Conservation (phyloP, 2,329 filamentous ascomycete genomes). For the Aspergillus cejpii region DNA sequence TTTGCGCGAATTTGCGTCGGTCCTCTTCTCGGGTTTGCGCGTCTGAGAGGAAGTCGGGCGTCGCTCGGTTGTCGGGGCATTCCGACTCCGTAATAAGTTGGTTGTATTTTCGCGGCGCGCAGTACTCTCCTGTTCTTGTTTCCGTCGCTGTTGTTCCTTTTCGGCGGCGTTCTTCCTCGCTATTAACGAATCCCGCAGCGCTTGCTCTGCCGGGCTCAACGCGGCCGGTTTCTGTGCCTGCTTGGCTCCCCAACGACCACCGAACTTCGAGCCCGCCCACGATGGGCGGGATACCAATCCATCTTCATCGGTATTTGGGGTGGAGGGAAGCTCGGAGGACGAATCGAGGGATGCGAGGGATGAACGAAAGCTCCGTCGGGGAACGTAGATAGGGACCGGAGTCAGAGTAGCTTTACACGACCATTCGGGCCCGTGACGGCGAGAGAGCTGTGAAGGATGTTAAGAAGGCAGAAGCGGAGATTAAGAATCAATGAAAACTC, state of each 20-base stretch:
- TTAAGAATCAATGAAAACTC: slow-evolving; percentile 1
- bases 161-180: slow-evolving; percentile 6
- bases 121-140: not conserved
- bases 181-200: slow-evolving; percentile 27
- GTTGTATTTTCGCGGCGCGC: not conserved
- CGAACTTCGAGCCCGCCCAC: slow-evolving; percentile 24
- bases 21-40: slow-evolving; percentile 8
- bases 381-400: slow-evolving; percentile 14
- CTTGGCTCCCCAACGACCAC: slow-evolving; percentile 17
- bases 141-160: not conserved
- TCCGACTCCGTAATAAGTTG: slow-evolving; percentile 2
- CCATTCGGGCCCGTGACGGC: slow-evolving; percentile 36
- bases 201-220: slow-evolving; percentile 29
- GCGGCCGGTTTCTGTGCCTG: slow-evolving; percentile 17
- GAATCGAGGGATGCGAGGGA: slow-evolving; percentile 24
- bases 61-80: not conserved
- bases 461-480: not conserved
- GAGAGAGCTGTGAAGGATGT: slow-evolving; percentile 27
- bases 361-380: slow-evolving; percentile 33
- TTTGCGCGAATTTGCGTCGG: slow-evolving; percentile 5
- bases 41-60: not conserved
- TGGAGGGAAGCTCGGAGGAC: slow-evolving; percentile 24
- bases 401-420: slow-evolving; percentile 27
- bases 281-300: slow-evolving; percentile 10
- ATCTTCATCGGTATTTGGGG: slow-evolving; percentile 18